Conservation (phyloP, 2,329 filamentous ascomycete genomes). For the Xylariaceae sp. region DNA sequence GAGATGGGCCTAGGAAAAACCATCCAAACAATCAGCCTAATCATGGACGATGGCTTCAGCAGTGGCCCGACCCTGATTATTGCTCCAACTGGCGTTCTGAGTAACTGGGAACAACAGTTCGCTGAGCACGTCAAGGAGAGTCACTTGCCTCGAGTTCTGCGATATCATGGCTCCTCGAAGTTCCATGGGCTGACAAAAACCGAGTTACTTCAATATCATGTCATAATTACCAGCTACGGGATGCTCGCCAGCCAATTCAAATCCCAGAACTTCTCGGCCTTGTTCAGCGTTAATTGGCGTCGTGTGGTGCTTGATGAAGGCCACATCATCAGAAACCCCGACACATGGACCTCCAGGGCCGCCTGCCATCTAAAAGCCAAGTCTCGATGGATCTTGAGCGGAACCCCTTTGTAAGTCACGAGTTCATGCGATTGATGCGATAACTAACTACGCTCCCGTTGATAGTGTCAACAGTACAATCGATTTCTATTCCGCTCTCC, state of each 20-base stretch:
- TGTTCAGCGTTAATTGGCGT: constrained; percentile 59
- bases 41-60: constrained; percentile 50
- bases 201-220: constrained; percentile 61
- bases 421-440: neutral
- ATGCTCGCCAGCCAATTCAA: constrained; percentile 64
- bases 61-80: constrained; percentile 69
- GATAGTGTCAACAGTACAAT: constrained; percentile 68
- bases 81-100: constrained; percentile 80
- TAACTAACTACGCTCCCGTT: constrained; percentile 24
- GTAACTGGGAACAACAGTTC: constrained; percentile 82
- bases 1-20: constrained; percentile 94
- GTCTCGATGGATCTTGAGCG: constrained; percentile 74
- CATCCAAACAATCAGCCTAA: constrained; percentile 75
- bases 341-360: constrained; percentile 65
- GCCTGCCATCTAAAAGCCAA: constrained; percentile 61
- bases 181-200: constrained; percentile 13
- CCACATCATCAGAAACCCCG: constrained; percentile 73
- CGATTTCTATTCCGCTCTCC: constrained; percentile 74
- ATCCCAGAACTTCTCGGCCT: constrained; percentile 38
- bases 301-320: constrained; percentile 80
- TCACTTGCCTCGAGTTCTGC: constrained; percentile 59
- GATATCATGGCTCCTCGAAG: constrained; percentile 59
- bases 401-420: constrained; percentile 63
- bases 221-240: constrained; percentile 82
- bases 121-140: constrained; percentile 62